Evolutionary conservation across 177 flowering plant species (phyloP).

Genomic region (Vitis hybrid): DNA sequence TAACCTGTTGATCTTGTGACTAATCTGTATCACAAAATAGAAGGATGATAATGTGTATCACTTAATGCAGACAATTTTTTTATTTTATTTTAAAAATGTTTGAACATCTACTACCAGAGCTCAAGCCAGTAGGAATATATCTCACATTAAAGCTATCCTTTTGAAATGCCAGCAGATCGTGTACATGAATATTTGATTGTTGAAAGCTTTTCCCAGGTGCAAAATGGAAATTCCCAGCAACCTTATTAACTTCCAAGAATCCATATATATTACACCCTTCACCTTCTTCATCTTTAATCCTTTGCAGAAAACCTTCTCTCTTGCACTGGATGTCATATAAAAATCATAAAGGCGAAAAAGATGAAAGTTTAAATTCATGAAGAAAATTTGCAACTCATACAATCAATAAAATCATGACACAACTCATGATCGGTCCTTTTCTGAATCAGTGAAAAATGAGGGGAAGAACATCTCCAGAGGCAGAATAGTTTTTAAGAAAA

Average conservation of each 20-base stretch:
- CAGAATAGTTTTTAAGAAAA: too few species aligned
- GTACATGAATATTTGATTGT: conserved; percentile 64
- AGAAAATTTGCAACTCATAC: background rate
- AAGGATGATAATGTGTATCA: too few species aligned
- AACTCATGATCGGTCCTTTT: too few species aligned
- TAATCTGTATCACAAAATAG: conserved; percentile 45
- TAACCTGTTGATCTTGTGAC: conserved; percentile 81
- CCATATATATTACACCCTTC: conserved; percentile 93
- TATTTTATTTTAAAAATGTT: too few species aligned
- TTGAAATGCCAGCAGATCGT: conserved; percentile 76
- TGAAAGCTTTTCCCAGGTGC: conserved; percentile 92
- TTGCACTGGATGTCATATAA: conserved; percentile 55
- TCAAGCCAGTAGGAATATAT: background rate
- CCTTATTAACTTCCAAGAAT: conserved; percentile 84
- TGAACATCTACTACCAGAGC: too few species aligned
- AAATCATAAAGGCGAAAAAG: background rate
- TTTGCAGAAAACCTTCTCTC: conserved; percentile 81
- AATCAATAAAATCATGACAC: conserved; percentile 1
- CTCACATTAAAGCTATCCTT: conserved; percentile 80
- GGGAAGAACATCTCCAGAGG: too few species aligned
- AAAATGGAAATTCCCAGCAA: conserved; percentile 91
- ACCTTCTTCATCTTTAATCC: conserved; percentile 83
- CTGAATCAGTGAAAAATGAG: too few species aligned
- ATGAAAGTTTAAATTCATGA: background rate
- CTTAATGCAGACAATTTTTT: too few species aligned